A percentile compares a stretch with the other conserved stretches of the same genome.
Conservation (phyloP, 1,284 basidiomycete genomes). For the Cutaneotrichosporon cavernicola region DNA sequence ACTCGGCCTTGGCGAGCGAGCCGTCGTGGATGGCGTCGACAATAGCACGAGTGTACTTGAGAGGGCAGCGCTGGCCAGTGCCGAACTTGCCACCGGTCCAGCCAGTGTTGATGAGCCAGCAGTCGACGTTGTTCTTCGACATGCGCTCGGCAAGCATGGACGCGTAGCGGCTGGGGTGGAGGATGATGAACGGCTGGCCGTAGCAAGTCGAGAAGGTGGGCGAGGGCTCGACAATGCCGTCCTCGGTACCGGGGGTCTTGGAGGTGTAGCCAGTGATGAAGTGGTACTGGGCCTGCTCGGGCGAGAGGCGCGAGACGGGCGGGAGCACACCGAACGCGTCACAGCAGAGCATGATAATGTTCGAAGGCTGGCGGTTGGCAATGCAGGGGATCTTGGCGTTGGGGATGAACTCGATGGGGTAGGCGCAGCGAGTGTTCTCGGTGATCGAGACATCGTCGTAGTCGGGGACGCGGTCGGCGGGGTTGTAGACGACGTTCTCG, state of each 20-base stretch:
- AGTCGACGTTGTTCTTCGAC: constrained; percentile 84
- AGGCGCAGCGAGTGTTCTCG: constrained; percentile 98
- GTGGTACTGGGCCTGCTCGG: constrained; percentile 96
- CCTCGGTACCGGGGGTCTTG: constrained; percentile 85
- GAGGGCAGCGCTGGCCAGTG: constrained; percentile 82
- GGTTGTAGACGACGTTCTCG: constrained; percentile 98
- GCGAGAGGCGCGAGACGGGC: constrained; percentile 87
- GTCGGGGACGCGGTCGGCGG: constrained; percentile 78
- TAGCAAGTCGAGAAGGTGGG: constrained; percentile 99
- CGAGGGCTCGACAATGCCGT: constrained; percentile 95
- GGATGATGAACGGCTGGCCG: constrained; percentile 97
- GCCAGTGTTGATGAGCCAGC: constrained; percentile 99
- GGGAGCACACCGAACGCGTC: constrained; percentile 98
- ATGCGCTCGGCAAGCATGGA: constrained; percentile 96
- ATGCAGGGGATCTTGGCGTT: constrained; percentile 92
- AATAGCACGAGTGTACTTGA: constrained; percentile 93
- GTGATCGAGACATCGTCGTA: constrained; percentile 97
- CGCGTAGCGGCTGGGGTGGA: constrained; percentile 92
- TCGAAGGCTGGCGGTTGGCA: constrained; percentile 72
- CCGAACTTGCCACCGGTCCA: constrained; percentile 97
- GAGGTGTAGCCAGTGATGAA: constrained; percentile 96
- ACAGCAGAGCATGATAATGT: constrained; percentile 98
- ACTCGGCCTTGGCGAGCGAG: constrained; percentile 80
- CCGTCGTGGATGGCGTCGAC: constrained; percentile 97
- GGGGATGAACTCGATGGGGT: constrained; percentile 94